Percentiles rank a stretch among this genome's conserved stretches.
These are phyloP conservation scores for Neonectria neomacrospora DNA, from an alignment of 2,329 filamentous ascomycete species.

Conservation along the genomic window DNA sequence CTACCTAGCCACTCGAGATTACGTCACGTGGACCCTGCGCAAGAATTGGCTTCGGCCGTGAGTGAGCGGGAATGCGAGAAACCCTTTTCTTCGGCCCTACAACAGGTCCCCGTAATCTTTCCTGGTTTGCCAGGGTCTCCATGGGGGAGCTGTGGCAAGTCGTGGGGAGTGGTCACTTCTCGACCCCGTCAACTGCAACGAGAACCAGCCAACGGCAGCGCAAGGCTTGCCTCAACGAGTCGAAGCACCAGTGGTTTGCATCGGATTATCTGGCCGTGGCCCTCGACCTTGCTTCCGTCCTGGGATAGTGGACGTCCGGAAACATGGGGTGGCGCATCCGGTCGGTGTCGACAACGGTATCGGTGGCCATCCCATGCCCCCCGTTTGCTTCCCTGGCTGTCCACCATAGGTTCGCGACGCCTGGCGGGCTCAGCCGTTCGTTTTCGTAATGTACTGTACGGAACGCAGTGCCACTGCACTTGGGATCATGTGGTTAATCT, in stretches of 20 bases:
- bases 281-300: background rate
- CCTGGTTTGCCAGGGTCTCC: conserved; percentile 15
- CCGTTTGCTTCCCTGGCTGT: conserved; percentile 20
- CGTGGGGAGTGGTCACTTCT: conserved; percentile 16
- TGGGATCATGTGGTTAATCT: conserved; percentile 13
- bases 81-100: background rate
- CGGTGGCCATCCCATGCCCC: conserved; percentile 23
- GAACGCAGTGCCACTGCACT: background rate
- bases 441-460: background rate
- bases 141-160: conserved; percentile 16
- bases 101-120: background rate
- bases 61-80: background rate
- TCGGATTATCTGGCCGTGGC: conserved; percentile 1
- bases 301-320: conserved; percentile 18
- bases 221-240: conserved; percentile 11
- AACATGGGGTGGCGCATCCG: conserved; percentile 17
- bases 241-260: background rate
- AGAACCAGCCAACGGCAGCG: conserved; percentile 15
- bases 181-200: conserved; percentile 2
- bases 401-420: conserved; percentile 11
- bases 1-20: conserved; percentile 35
- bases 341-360: conserved; percentile 18
- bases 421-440: background rate
- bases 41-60: conserved; percentile 22
- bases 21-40: conserved; percentile 36